These are phyloP conservation scores for Taiozyma sp. DNA, from an alignment of 1,139 yeast species.

Conservation along the genomic window DNA sequence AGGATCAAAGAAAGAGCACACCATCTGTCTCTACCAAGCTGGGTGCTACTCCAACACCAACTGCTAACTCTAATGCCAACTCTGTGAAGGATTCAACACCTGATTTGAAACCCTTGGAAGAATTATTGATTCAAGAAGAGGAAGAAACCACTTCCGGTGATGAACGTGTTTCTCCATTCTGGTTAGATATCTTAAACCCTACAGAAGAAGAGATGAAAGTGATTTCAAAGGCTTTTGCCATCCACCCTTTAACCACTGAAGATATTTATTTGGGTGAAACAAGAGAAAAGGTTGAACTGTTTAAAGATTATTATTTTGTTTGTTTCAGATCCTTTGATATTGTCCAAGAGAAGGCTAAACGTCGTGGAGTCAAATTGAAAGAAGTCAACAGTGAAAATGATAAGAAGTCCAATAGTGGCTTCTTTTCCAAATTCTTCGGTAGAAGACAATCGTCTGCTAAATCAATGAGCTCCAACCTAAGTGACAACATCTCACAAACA, in stretches of 20 bases:
- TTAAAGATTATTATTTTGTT: constrained; percentile 83
- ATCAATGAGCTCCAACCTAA: constrained; percentile 3
- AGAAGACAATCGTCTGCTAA: constrained; percentile 17
- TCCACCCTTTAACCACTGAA: constrained; percentile 93
- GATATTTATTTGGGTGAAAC: constrained; percentile 93
- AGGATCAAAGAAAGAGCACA: not conserved
- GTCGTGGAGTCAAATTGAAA: constrained; percentile 18
- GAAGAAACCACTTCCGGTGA: constrained; percentile 8
- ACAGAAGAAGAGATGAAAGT: constrained; percentile 97
- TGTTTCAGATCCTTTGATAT: constrained; percentile 93
- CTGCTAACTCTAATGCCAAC: not conserved
- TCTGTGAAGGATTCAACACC: constrained; percentile 12
- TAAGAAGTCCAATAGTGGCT: constrained; percentile 5
- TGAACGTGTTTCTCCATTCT: constrained; percentile 51
- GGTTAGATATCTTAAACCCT: constrained; percentile 92
- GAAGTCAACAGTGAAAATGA: constrained; percentile 5
- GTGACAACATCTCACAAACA: constrained; percentile 13
- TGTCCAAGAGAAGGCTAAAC: constrained; percentile 57
- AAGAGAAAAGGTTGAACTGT: constrained; percentile 90
- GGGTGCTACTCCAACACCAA: constrained; percentile 3
- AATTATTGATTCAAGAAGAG: constrained; percentile 5
- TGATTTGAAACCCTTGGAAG: constrained; percentile 17
- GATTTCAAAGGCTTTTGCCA: constrained; percentile 82
- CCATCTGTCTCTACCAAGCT: not conserved
- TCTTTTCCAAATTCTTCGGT: constrained; percentile 9